These are phyloP conservation scores for Leucaena leucocephala DNA, from an alignment of 306 rosid genomes.

Conservation along the genomic window DNA sequence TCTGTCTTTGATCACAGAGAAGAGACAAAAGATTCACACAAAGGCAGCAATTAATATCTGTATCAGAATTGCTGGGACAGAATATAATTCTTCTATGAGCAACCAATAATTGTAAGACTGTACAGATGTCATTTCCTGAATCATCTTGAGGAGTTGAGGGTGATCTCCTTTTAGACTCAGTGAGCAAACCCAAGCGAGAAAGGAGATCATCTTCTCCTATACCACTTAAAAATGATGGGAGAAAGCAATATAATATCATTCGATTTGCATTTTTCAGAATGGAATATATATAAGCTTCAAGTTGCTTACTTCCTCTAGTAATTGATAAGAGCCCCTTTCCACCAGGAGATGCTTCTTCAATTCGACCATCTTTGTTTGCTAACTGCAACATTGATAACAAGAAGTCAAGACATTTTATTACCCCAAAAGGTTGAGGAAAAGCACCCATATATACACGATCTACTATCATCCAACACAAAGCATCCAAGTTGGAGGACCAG, in stretches of 20 bases:
- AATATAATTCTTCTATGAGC: slow-evolving; percentile 92
- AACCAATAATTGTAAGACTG: slow-evolving; percentile 83
- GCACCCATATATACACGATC: slow-evolving; percentile 99
- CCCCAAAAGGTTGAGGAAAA: slow-evolving; percentile 87
- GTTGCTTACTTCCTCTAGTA: slow-evolving; percentile 88
- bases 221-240: slow-evolving; percentile 77
- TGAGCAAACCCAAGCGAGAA: slow-evolving; percentile 67
- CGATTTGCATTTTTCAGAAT: slow-evolving; percentile 92
- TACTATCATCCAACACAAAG: slow-evolving; percentile 93
- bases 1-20: slow-evolving; percentile 71
- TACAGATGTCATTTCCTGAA: slow-evolving; percentile 75
- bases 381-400: slow-evolving; percentile 94
- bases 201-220: slow-evolving; percentile 89
- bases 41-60: slow-evolving; percentile 94
- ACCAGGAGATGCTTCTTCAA: slow-evolving; percentile 89
- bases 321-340: slow-evolving; percentile 92
- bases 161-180: slow-evolving; percentile 68
- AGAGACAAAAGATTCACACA: slow-evolving; percentile 90
- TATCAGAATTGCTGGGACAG: slow-evolving; percentile 94
- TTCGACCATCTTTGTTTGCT: slow-evolving; percentile 96
- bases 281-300: slow-evolving; percentile 94
- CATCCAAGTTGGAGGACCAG: slow-evolving; percentile 94
- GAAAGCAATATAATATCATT: slow-evolving; percentile 88
- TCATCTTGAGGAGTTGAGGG: slow-evolving; percentile 56
- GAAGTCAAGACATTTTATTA: slow-evolving; percentile 90